Percentiles rank a stretch among this genome's conserved stretches.
Conservation (phyloP, 108 stramenopile species). For the Nitzschia palea region DNA sequence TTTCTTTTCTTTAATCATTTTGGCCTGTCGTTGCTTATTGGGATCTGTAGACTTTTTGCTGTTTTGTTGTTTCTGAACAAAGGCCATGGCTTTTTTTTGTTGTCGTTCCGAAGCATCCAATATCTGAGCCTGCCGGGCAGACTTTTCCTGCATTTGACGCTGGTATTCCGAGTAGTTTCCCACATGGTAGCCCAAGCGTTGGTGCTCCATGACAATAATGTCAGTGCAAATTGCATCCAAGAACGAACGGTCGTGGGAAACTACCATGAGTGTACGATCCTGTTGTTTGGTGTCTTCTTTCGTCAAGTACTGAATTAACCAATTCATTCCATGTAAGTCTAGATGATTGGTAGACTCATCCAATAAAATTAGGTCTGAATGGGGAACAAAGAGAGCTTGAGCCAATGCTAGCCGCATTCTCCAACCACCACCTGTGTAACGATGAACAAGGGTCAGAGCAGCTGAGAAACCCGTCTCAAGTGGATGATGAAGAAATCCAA, state of each 20-base stretch:
- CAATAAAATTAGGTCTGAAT: conserved; percentile 81
- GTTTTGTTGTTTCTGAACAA: conserved; percentile 64
- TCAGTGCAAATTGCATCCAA: conserved; percentile 84
- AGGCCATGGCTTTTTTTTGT: conserved; percentile 51
- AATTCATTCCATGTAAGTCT: conserved; percentile 83
- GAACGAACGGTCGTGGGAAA: conserved; percentile 90
- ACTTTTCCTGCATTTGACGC: conserved; percentile 50
- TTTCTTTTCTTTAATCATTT: conserved; percentile 69
- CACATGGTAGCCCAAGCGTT: conserved; percentile 55
- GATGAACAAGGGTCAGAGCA: not conserved
- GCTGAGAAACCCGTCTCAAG: too few species aligned
- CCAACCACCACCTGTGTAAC: conserved; percentile 83
- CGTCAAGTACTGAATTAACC: conserved; percentile 81
- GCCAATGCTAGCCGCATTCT: conserved; percentile 91
- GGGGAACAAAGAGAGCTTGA: conserved; percentile 59
- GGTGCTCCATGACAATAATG: conserved; percentile 47
- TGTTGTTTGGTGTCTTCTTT: conserved; percentile 28
- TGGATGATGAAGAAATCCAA: too few species aligned
- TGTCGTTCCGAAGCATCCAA: conserved; percentile 70
- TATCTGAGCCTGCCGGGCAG: conserved; percentile 55
- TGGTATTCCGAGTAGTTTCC: conserved; percentile 69
- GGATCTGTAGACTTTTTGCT: conserved; percentile 55
- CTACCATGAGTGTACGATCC: conserved; percentile 70
- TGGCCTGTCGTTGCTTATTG: conserved; percentile 75
- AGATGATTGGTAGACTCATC: conserved; percentile 95